A percentile compares a stretch with the other conserved stretches of the same genome.
phyloP scores from a whole-genome alignment of 75 land plant species.

The Ceratopteris richardii region DNA sequence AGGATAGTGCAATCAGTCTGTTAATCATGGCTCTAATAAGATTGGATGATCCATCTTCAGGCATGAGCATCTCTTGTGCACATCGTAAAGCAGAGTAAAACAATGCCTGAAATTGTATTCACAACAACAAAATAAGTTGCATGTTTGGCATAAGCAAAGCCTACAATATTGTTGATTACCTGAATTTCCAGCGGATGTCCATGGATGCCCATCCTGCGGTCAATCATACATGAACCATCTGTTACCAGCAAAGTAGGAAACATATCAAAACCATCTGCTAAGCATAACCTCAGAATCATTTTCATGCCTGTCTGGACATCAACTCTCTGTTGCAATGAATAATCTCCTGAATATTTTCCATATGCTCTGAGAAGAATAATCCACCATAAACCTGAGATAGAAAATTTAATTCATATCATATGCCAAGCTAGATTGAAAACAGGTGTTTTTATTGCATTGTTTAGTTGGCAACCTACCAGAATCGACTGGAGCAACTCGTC shows the following conservation, averaged over 20 bases:
- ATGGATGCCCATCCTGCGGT: slow-evolving; percentile 89
- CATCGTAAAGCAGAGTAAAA: slow-evolving; percentile 81
- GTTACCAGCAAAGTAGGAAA: too few relatives aligned
- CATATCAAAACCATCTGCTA: slow-evolving; percentile 88
- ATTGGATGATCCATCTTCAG: slow-evolving; percentile 66
- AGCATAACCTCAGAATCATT: slow-evolving; percentile 55
- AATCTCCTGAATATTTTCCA: slow-evolving; percentile 65
- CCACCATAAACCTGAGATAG: slow-evolving; percentile 97
- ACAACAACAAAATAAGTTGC: too few relatives aligned
- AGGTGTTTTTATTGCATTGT: too few relatives aligned
- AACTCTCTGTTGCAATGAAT: slow-evolving; percentile 40
- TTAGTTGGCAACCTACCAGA: too few relatives aligned
- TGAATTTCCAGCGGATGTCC: slow-evolving; percentile 94
- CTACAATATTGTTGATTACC: too few relatives aligned
- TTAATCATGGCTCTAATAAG: slow-evolving; percentile 51
- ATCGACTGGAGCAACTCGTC: slow-evolving; percentile 97
- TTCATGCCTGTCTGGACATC: slow-evolving; percentile 76
- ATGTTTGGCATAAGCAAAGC: too few relatives aligned
- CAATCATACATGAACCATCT: slow-evolving; percentile 94
- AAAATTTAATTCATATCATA: too few relatives aligned
- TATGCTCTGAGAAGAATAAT: slow-evolving; percentile 79
- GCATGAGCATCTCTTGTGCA: slow-evolving; percentile 86
- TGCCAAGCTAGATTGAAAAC: too few relatives aligned
- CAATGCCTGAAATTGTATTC: slow-evolving; percentile 51
- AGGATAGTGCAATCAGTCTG: slow-evolving; percentile 73